Conservation (phyloP, 2,329 filamentous ascomycete species). For the Calonectria leucothoes region DNA sequence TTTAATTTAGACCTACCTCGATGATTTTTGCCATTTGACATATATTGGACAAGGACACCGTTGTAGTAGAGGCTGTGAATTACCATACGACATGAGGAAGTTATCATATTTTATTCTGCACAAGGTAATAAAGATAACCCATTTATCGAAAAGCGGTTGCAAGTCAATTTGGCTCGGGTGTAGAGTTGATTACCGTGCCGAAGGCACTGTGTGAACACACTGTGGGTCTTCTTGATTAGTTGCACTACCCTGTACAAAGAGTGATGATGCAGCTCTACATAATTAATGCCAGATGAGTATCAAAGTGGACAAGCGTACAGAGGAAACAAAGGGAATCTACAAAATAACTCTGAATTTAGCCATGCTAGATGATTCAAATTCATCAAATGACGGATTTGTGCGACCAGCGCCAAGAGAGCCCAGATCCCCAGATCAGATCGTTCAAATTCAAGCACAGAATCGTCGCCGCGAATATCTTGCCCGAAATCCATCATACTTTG, state of each 20-base stretch:
- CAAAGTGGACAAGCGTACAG: not conserved
- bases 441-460: conserved; percentile 74
- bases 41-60: too few species aligned
- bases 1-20: not conserved
- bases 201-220: not conserved
- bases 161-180: not conserved
- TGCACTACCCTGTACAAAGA: not conserved
- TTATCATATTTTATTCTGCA: too few species aligned
- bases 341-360: not conserved
- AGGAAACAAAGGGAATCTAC: not conserved
- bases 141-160: not conserved
- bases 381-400: conserved; percentile 25
- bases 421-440: conserved; percentile 53
- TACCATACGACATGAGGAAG: not conserved
- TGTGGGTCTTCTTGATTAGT: not conserved
- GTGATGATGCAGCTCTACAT: not conserved
- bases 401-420: conserved; percentile 58
- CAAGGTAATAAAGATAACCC: too few species aligned
- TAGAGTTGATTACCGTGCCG: not conserved
- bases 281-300: not conserved
- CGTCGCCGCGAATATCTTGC: conserved; percentile 82
- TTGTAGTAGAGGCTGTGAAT: too few species aligned
- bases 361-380: not conserved
- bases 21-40: not conserved
- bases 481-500: conserved; percentile 78